Conservation (phyloP, 2,329 filamentous ascomycete genomes). For the Penicillium brasilianum region DNA sequence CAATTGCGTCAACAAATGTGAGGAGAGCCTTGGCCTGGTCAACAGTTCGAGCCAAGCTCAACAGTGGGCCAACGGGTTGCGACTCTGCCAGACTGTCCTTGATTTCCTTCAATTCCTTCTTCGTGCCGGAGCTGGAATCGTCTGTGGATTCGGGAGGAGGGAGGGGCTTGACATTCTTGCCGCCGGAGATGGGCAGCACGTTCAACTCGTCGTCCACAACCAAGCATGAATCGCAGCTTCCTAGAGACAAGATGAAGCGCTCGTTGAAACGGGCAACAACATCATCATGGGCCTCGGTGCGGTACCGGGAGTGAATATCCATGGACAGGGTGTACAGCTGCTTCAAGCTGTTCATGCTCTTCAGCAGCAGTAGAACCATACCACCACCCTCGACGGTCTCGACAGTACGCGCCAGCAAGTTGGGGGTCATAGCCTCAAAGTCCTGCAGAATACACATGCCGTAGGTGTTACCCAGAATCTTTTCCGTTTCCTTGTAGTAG, state of each 20-base stretch:
- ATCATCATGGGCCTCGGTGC: slow-evolving; percentile 94
- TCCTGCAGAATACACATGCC: slow-evolving; percentile 98
- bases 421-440: slow-evolving; percentile 97
- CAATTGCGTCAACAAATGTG: slow-evolving; percentile 94
- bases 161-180: slow-evolving; percentile 83
- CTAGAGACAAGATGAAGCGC: slow-evolving; percentile 91
- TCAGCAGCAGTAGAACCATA: slow-evolving; percentile 84
- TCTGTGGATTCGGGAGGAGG: slow-evolving; percentile 76
- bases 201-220: slow-evolving; percentile 98
- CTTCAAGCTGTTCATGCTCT: slow-evolving; percentile 96
- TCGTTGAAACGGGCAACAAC: slow-evolving; percentile 97
- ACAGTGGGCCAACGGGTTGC: slow-evolving; percentile 81
- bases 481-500: slow-evolving; percentile 99
- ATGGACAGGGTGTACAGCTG: slow-evolving; percentile 96
- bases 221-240: slow-evolving; percentile 91
- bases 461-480: slow-evolving; percentile 96
- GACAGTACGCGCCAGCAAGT: slow-evolving; percentile 89
- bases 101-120: slow-evolving; percentile 78
- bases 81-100: slow-evolving; percentile 87
- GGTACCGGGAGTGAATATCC: slow-evolving; percentile 96
- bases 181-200: slow-evolving; percentile 93
- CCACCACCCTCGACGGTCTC: slow-evolving; percentile 98
- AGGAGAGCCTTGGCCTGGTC: slow-evolving; percentile 97
- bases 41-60: slow-evolving; percentile 84
- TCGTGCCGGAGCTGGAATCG: slow-evolving; percentile 70